Base-by-base conservation (phyloP, 1,284 basidiomycete genomes). In the Sporisorium scitamineum region DNA sequence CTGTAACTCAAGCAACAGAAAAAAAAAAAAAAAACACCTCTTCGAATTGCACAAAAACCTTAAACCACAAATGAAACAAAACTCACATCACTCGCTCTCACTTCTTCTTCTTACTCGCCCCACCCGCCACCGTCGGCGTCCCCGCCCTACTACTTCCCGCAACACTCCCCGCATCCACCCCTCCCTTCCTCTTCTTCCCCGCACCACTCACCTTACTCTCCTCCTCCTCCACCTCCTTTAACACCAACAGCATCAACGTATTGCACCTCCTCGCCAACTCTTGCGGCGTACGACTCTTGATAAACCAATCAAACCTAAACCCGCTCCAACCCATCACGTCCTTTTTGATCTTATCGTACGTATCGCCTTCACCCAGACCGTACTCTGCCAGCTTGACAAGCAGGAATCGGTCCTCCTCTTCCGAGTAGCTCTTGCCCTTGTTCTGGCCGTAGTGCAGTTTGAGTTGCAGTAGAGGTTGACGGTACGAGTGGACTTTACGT, bases 321-420 rank as follows among this genome's bases (percentile, higher is more conserved):
- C 95, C 92, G 0, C 94, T 94, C 87, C 94, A 96, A 86, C 95
- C 94, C 42, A 92, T 92, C 67, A 99, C 94, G 86, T 99, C 96
- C 86, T 92, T 91, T 89, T 97, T 97, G 87, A 99, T 97, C 55
- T 91, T 88, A 83, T 99, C 96, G 84, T 95, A 98, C 41, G 94
- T 92, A 81, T 97, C 95, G 62, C 97, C 95, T 31, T 90, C 88
- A 60, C 92, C 91, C 88, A 99, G 91, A 14, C 95, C 95, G 84
- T 99, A 96, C 87, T 97, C 90, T 84, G 92, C 91, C 69, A 99
- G 87, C 32, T 95, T 91, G 83, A 94, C 95, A 29, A 99, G 89
- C 27, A 99, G 88, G 88, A 98, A 99, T 24, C 96, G 89, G 83
- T 99, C 97, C 84, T 99, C 97, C 83, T 99, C 96, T 79, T 99